A percentile compares a stretch with the other conserved stretches of the same genome.
These are phyloP conservation scores for Dioscorea dumetorum DNA, from an alignment of 106 monocot species.

Conservation along the genomic window DNA sequence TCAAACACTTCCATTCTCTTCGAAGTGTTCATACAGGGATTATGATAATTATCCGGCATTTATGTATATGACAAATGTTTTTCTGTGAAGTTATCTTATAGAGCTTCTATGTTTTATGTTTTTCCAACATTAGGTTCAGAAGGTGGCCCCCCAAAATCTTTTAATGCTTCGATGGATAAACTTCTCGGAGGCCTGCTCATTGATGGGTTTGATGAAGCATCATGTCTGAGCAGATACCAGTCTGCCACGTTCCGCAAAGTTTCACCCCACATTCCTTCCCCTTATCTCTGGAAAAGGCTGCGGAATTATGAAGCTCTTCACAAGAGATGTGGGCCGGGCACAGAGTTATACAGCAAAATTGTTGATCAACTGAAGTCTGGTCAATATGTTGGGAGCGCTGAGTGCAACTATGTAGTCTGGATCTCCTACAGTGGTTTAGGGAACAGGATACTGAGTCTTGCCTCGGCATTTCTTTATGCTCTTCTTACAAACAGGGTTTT, in stretches of 20 bases:
- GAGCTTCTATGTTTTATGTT: no score
- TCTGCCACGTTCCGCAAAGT: slow-evolving; percentile 17
- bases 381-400: not conserved
- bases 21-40: no score
- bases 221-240: slow-evolving; percentile 20
- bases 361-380: slow-evolving; percentile 18
- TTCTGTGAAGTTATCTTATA: no score
- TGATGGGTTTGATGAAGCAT: not conserved
- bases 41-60: no score
- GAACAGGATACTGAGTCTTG: slow-evolving; percentile 24
- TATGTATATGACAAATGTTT: no score
- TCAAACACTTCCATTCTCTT: no score
- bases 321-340: slow-evolving; percentile 25
- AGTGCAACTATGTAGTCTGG: slow-evolving; percentile 30
- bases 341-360: slow-evolving; percentile 10
- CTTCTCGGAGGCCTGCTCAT: slow-evolving; percentile 2
- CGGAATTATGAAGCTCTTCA: slow-evolving; percentile 27
- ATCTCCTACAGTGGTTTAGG: slow-evolving; percentile 30
- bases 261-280: slow-evolving; percentile 18
- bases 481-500: slow-evolving; percentile 31
- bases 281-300: slow-evolving; percentile 25
- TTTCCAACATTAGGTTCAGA: not conserved
- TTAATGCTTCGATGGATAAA: not conserved
- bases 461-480: slow-evolving; percentile 35
- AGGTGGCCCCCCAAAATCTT: not conserved